Evolutionary conservation across 2,329 filamentous ascomycete genomes (phyloP), one percentile per base, ranked within the genome.

Genomic region (Huntiella bhutanensis): DNA sequence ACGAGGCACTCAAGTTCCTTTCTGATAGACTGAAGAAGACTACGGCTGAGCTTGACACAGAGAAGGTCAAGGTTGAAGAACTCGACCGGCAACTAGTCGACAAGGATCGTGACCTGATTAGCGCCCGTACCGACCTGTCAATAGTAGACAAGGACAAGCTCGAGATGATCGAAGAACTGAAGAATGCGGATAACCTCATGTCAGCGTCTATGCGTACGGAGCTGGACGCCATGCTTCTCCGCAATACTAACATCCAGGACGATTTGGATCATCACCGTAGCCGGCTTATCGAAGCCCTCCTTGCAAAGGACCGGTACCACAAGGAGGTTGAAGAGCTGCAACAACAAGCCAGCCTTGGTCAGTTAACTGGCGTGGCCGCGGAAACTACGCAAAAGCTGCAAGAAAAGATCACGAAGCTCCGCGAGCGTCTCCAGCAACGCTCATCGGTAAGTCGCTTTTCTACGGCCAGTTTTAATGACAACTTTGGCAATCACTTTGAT

Each of bases 281-380:
- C 41, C 73, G 78, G 55, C 65, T 79, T 17, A 66, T 78, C 52
- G 66, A 73, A 36, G 69, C 71, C 39, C 63, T 78, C 13, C 63
- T 78, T 40, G 67, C 69, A 51, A 77, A 77, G 56, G 73, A 78
- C 50, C 69, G 70, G 57, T 62, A 76, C 46, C 67, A 70, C 46
- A 71, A 71, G 56, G 65, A 72, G 49, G 59, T 67, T 33, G 70
- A 73, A 52, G 64, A 66, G 43, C 56, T 59, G 33, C 58, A 55
- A 51, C 52, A 60, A 52, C 47, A 56, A 58, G 41, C 58, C 53
- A 52, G 60, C 51, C 44, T 59, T 54, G 52, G 60, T 52, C 60
- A 64, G 52, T 52, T 55, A 46, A 35, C 40, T 16, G 44, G 43
- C 5, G 59, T 59, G 48, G 52, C 51, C 33, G 56, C 54, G 4